These are phyloP conservation scores for Colletotrichum sp. DNA, from an alignment of 2,329 filamentous ascomycete species.

Conservation along the genomic window DNA sequence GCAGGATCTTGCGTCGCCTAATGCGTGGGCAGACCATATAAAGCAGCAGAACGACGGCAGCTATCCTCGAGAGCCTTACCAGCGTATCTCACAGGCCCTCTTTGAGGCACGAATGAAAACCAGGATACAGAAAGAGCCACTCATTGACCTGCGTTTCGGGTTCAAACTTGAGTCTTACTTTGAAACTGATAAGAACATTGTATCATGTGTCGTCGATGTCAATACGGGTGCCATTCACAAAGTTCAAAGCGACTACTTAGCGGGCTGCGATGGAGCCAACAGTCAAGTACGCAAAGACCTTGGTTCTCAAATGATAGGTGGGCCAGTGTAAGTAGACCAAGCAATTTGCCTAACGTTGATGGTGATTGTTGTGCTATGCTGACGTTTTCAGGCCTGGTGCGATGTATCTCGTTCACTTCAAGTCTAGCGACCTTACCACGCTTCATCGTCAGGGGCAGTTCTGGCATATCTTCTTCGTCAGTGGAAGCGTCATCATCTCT, in stretches of 20 bases:
- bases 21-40: not conserved
- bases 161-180: not conserved
- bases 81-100: not conserved
- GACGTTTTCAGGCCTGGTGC: not conserved
- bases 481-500: not conserved
- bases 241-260: not conserved
- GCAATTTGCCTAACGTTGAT: not conserved
- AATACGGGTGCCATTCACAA: not conserved
- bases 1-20: not conserved
- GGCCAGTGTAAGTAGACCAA: not conserved
- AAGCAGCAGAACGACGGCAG: not conserved
- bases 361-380: not conserved
- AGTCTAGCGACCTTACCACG: not conserved
- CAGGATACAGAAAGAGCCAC: not conserved
- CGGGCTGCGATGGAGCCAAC: not conserved
- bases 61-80: not conserved
- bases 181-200: not conserved
- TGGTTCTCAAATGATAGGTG: not conserved
- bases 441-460: not conserved
- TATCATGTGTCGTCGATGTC: not conserved
- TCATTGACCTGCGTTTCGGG: not conserved
- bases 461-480: not conserved
- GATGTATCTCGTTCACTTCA: not conserved
- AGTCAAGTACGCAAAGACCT: not conserved
- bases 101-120: not conserved